Evolutionary conservation across 1,284 basidiomycete genomes (phyloP).

Genomic region (Marasmius oreades): DNA sequence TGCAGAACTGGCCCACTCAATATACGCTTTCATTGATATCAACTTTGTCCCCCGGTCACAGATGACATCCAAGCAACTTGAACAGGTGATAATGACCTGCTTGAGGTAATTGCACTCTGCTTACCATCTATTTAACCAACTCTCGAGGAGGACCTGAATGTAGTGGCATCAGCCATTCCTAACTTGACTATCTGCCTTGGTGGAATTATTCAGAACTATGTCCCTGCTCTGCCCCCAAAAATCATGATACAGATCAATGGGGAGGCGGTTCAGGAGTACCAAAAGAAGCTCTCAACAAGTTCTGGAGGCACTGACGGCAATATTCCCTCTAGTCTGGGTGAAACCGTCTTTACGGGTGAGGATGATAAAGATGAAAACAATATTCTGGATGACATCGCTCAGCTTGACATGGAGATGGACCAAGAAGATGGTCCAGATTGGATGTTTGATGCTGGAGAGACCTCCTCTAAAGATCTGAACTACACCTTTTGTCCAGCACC

Average conservation of each 20-base stretch:
- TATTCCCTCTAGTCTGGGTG: not conserved
- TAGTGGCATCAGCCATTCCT: slow-evolving; percentile 11
- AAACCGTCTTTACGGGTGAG: not conserved
- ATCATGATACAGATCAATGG: not conserved
- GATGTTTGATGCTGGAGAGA: slow-evolving; percentile 28
- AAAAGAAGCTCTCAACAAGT: not conserved
- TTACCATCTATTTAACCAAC: not conserved
- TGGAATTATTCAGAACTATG: slow-evolving; percentile 8
- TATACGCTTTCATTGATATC: not conserved
- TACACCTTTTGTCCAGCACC: slow-evolving; percentile 30
- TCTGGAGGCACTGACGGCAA: not conserved
- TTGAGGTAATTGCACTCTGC: not conserved
- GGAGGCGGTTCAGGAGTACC: not conserved
- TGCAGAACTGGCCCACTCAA: not conserved
- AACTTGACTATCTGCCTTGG: slow-evolving; percentile 13
- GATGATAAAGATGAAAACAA: too few relatives aligned
- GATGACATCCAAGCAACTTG: not conserved
- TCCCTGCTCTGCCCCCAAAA: not conserved
- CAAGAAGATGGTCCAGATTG: slow-evolving; percentile 26
- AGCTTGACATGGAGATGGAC: slow-evolving; percentile 13
- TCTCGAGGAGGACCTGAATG: not conserved
- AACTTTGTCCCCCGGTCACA: not conserved
- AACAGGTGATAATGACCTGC: not conserved
- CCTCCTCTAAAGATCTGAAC: slow-evolving; percentile 15
- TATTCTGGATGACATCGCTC: not conserved